phyloP scores from a whole-genome alignment of 2,329 filamentous ascomycete genomes.

The Pseudonectria buxi region DNA sequence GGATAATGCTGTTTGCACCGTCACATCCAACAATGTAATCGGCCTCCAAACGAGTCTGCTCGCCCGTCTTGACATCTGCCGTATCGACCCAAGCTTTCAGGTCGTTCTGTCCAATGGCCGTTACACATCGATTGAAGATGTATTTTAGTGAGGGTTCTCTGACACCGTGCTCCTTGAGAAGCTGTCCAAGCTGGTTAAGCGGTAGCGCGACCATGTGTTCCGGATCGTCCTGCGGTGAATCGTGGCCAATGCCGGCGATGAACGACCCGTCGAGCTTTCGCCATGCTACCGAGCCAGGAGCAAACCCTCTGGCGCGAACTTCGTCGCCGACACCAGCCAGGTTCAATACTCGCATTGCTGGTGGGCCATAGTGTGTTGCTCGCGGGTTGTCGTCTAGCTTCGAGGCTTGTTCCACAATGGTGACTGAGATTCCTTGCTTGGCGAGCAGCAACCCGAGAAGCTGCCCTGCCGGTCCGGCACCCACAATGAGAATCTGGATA shows the following conservation, averaged over 20 bases:
- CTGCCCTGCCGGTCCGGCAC: slow-evolving; percentile 5
- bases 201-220: slow-evolving; percentile 4
- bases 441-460: slow-evolving; percentile 6
- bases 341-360: slow-evolving; percentile 4
- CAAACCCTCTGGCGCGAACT: slow-evolving; percentile 4
- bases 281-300: slow-evolving; percentile 3
- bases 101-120: slow-evolving; percentile 39
- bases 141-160: not conserved
- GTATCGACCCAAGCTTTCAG: slow-evolving; percentile 37
- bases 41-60: slow-evolving; percentile 28
- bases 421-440: slow-evolving; percentile 1
- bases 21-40: slow-evolving; percentile 54
- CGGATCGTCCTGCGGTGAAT: not conserved
- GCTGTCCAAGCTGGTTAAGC: slow-evolving; percentile 1
- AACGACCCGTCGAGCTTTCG: slow-evolving; percentile 3
- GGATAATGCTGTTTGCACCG: slow-evolving; percentile 42
- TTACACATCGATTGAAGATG: slow-evolving; percentile 34
- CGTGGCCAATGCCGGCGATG: slow-evolving; percentile 1
- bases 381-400: slow-evolving; percentile 7
- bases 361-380: slow-evolving; percentile 7
- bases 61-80: slow-evolving; percentile 25
- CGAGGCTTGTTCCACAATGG: slow-evolving; percentile 1
- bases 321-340: slow-evolving; percentile 6
- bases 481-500: slow-evolving; percentile 5
- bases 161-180: slow-evolving; percentile 1